These are phyloP conservation scores for Cladorrhinum sp. DNA, from an alignment of 2,329 filamentous ascomycete species.

Conservation along the genomic window DNA sequence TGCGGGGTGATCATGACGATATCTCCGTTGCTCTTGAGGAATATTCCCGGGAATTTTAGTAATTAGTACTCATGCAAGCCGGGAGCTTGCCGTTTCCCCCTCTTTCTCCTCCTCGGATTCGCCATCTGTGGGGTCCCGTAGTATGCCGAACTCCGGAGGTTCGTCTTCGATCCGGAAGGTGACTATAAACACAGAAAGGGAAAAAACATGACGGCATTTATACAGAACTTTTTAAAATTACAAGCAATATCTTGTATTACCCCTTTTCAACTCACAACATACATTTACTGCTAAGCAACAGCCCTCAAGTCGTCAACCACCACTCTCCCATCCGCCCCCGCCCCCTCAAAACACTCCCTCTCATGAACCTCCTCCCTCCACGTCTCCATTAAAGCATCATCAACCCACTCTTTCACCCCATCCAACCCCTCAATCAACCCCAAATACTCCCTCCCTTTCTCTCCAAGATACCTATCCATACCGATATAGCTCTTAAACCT, in stretches of 20 bases:
- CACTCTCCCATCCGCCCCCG: slow-evolving; percentile 27
- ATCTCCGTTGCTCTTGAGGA: not conserved
- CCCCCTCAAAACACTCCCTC: slow-evolving; percentile 35
- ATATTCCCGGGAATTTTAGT: not conserved
- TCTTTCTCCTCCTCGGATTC: not conserved
- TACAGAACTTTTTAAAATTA: not conserved
- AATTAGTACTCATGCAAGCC: not conserved
- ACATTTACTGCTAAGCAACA: not conserved
- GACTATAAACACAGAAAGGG: not conserved
- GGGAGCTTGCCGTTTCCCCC: not conserved
- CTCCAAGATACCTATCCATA: slow-evolving; percentile 28
- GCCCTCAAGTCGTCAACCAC: slow-evolving; percentile 22
- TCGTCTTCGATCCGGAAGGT: not conserved
- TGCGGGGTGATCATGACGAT: not conserved
- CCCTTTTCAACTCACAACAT: not conserved
- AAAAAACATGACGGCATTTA: not conserved
- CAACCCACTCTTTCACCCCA: slow-evolving; percentile 39
- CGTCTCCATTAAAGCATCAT: slow-evolving; percentile 37
- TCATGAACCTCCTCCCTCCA: slow-evolving; percentile 38
- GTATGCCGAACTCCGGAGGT: not conserved
- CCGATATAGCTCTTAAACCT: slow-evolving; percentile 38
- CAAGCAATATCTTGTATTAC: not conserved
- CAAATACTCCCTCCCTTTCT: slow-evolving; percentile 33
- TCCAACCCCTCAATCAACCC: slow-evolving; percentile 35
- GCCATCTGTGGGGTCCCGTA: not conserved